Percentiles rank a stretch among this genome's conserved stretches.
Evolutionary conservation across 306 rosid species (phyloP).

Genomic region (Hippophae tibetana): DNA sequence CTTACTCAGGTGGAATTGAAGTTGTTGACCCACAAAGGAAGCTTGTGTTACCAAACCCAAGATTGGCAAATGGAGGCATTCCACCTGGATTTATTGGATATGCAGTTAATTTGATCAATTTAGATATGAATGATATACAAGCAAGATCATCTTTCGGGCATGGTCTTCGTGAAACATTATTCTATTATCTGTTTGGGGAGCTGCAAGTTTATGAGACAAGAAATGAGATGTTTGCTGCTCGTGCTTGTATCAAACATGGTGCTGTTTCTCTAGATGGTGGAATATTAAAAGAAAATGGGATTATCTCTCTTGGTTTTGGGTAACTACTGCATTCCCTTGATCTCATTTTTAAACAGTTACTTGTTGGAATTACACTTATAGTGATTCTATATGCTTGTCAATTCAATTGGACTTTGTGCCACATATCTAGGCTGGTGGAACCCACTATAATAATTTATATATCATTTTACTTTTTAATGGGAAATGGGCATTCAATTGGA

Average conservation of each 20-base stretch:
- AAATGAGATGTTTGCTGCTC: slow-evolving; percentile 33
- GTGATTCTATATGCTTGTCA: no score
- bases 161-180: slow-evolving; percentile 52
- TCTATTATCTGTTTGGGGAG: slow-evolving; percentile 40
- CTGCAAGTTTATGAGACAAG: slow-evolving; percentile 50
- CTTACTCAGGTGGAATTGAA: slow-evolving; percentile 21
- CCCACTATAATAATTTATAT: no score
- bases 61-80: slow-evolving; percentile 17
- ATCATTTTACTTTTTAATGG: no score
- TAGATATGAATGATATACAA: slow-evolving; percentile 25
- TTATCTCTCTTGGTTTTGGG: slow-evolving; percentile 43
- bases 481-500: no score
- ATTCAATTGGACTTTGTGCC: no score
- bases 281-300: slow-evolving; percentile 37
- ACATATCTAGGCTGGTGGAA: no score
- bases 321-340: slow-evolving; percentile 3
- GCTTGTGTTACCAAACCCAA: slow-evolving; percentile 32
- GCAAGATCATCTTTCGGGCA: slow-evolving; percentile 30
- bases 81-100: slow-evolving; percentile 49
- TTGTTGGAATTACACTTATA: no score
- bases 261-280: slow-evolving; percentile 67
- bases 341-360: no score
- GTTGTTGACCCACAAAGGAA: slow-evolving; percentile 35
- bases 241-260: slow-evolving; percentile 41
- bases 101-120: slow-evolving; percentile 57